Evolutionary conservation across 169 alveolate genomes (phyloP).

Genomic region (Eimeria zaria): DNA sequence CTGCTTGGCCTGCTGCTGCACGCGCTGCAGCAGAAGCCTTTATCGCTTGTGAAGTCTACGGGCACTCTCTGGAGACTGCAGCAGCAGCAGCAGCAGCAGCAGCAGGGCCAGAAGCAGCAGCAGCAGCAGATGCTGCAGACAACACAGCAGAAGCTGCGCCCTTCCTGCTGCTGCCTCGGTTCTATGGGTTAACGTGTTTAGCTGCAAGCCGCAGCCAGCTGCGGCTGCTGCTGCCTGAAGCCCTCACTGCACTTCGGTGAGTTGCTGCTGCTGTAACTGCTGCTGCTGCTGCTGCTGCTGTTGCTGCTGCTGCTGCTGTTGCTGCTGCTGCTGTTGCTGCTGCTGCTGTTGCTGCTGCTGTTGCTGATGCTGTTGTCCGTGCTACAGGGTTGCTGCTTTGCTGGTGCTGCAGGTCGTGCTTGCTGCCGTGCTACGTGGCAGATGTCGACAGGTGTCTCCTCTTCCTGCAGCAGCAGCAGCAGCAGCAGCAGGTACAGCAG

Average conservation of each 20-base stretch:
- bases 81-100: constrained; percentile 77
- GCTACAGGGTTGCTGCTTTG: background rate
- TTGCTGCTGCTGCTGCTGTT: background rate
- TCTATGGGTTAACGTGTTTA: constrained; percentile 28
- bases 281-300: constrained; percentile 6
- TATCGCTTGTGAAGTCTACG: constrained; percentile 60
- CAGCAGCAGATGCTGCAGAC: background rate
- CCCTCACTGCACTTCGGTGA: constrained; percentile 76
- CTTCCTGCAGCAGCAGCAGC: constrained; percentile 77
- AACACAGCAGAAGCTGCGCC: constrained; percentile 51
- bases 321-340: constrained; percentile 15
- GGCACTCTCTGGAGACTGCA: constrained; percentile 32
- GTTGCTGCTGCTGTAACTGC: constrained; percentile 3
- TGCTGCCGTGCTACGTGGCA: constrained; percentile 59
- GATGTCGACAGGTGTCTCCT: constrained; percentile 48
- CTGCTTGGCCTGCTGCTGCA: constrained; percentile 80
- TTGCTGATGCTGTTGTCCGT: constrained; percentile 13
- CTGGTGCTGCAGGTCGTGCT: constrained; percentile 40
- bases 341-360: constrained; percentile 12
- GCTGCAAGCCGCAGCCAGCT: constrained; percentile 75
- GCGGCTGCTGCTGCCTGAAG: constrained; percentile 65
- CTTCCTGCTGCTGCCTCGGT: constrained; percentile 73
- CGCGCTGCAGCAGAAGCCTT: constrained; percentile 75
- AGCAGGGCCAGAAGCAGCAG: no score
- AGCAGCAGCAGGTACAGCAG: constrained; percentile 76